Base-by-base conservation (phyloP, 257 asterid species). In the Jacaranda copaia region DNA sequence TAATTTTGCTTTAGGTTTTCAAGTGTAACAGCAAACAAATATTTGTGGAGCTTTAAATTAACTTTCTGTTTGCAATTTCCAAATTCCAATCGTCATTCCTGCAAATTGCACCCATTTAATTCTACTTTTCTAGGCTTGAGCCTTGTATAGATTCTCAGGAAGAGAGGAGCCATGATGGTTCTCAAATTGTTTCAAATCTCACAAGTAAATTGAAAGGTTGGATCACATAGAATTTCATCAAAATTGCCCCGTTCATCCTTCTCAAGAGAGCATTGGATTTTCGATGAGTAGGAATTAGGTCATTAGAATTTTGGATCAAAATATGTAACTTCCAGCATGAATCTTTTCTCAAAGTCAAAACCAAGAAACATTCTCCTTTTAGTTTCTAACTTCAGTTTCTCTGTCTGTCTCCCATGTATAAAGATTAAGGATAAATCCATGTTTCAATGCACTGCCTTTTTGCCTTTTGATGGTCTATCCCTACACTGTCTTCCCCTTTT, bases 391-490 rank as follows among this genome's bases (percentile, higher is more conserved):
- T 25, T 25, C 1, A 25, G 32, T 25, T 25, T 25, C 32, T 49
- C 49, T 13, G 58, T 70, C 25, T 5, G 56, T 51, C 19, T 32
- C 39, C 55, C 72, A 19, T 12, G 65, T 13, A 18, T 40, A 80
- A 57, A 15, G 4, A 57, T 45, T 7, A 63, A 56, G 63, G 45
- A 45, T 61, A 36, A 77, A 58, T 55, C 70, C 73, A 70, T 39
- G 81, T 67, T 73, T 77, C 90, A 67, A 84, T 46, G 89, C 98
- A 89, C 43, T 56, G 94, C 85, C 93, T 86, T 85, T 92, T 89
- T 20, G 74, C 59, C 81, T 81, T 86, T 60, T 77, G 83, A 58
- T 82, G 88, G 13, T 75, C 88, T 38, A 42, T 72, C 38, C 25
- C 75, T 6, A 57, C 82, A 46, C 40, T 12, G 19, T 78, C 85